Evolutionary conservation across 352 stramenopile genomes (phyloP).

Genomic region (Pythium biforme): DNA sequence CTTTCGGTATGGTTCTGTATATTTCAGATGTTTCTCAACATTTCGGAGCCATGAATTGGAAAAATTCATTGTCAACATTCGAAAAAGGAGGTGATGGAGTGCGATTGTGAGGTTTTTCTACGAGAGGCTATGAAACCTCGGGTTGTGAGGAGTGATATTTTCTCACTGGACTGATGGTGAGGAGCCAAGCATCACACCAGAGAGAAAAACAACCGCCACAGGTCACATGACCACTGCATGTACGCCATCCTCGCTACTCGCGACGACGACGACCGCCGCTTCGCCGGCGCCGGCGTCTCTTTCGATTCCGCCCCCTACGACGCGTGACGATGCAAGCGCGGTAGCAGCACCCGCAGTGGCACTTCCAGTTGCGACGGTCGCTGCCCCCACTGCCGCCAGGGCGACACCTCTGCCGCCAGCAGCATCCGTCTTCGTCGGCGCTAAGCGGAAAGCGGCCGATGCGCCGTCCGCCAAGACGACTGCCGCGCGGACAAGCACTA

Average conservation of each 20-base stretch:
- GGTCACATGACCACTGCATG: background rate
- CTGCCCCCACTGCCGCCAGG: no score
- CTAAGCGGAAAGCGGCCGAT: background rate
- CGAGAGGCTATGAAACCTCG: slow-evolving; percentile 8
- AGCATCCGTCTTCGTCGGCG: background rate
- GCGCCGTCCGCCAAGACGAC: background rate
- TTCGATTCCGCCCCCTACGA: no score
- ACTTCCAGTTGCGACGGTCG: no score
- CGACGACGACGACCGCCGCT: background rate
- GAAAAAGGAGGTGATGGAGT: no score
- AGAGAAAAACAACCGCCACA: slow-evolving; percentile 15
- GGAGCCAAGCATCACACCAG: slow-evolving; percentile 2
- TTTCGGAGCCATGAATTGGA: background rate
- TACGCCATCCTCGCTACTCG: background rate
- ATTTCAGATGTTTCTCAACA: background rate
- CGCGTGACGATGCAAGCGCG: background rate
- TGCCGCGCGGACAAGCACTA: background rate
- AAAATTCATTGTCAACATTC: no score
- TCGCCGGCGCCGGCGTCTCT: background rate
- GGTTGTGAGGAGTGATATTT: slow-evolving; percentile 11
- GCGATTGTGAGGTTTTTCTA: slow-evolving; percentile 14
- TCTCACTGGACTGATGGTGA: slow-evolving; percentile 22
- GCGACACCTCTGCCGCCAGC: background rate
- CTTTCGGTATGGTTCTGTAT: background rate
- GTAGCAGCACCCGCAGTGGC: background rate